Percentiles rank a stretch among this genome's conserved stretches.
Conservation (phyloP, 441 rosid species). For the Gossypium trilobum region DNA sequence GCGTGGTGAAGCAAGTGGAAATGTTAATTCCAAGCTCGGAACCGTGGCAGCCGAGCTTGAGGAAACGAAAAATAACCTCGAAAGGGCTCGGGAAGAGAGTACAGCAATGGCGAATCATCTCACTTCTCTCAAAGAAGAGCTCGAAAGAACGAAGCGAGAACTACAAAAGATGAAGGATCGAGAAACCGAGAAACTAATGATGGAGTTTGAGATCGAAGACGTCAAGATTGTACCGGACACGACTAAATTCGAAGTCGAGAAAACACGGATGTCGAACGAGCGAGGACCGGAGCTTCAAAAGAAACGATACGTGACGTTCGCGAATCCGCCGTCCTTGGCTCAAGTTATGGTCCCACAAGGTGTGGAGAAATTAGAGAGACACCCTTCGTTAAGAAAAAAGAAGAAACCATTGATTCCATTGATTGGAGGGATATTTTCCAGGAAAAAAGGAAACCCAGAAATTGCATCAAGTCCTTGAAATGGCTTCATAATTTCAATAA, state of each 20-base stretch:
- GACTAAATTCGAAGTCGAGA: slow-evolving; percentile 20
- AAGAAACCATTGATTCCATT: slow-evolving; percentile 73
- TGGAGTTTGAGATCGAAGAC: slow-evolving; percentile 33
- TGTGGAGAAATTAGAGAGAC: slow-evolving; percentile 46
- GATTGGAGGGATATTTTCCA: slow-evolving; percentile 65
- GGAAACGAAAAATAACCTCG: slow-evolving; percentile 48
- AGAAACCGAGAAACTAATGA: slow-evolving; percentile 21
- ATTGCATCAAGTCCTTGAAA: slow-evolving; percentile 8
- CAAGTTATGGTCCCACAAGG: slow-evolving; percentile 33
- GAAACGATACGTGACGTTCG: slow-evolving; percentile 62
- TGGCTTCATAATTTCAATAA: neutral
- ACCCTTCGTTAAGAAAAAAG: slow-evolving; percentile 62
- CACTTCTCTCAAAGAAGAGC: slow-evolving; percentile 62
- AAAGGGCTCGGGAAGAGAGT: slow-evolving; percentile 47
- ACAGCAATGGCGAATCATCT: slow-evolving; percentile 46
- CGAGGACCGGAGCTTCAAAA: slow-evolving; percentile 43
- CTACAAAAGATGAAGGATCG: slow-evolving; percentile 43
- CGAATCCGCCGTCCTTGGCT: slow-evolving; percentile 45
- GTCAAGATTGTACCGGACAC: slow-evolving; percentile 37
- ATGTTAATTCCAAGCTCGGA: slow-evolving; percentile 18
- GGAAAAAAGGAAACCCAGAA: slow-evolving; percentile 40
- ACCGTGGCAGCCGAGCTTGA: slow-evolving; percentile 39
- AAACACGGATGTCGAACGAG: slow-evolving; percentile 5
- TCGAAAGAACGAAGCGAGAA: slow-evolving; percentile 59
- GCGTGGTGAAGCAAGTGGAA: slow-evolving; percentile 23